Conservation (phyloP, 305 asterid species). For the Fraxinus ornus region DNA sequence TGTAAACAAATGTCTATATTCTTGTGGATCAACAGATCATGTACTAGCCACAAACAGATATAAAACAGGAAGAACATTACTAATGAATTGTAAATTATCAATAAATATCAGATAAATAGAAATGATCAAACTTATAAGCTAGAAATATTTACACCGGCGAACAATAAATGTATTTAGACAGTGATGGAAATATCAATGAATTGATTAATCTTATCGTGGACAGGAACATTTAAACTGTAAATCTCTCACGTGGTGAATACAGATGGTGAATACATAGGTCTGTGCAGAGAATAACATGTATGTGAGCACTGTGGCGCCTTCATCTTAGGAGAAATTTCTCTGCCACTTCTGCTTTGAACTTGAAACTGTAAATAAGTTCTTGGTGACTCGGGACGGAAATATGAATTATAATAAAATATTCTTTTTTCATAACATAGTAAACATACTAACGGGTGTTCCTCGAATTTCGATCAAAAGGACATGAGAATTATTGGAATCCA, state of each 20-base stretch:
- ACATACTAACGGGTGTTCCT: neutral
- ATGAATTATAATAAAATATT: neutral
- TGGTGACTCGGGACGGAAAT: neutral
- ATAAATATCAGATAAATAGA: neutral
- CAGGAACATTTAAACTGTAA: neutral
- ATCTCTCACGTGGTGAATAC: neutral
- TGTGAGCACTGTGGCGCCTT: neutral
- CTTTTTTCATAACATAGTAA: neutral
- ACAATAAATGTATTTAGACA: neutral
- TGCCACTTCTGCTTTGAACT: neutral
- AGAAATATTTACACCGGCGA: neutral
- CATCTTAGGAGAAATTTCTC: conserved; percentile 8
- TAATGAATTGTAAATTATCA: neutral
- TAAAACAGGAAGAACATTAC: neutral
- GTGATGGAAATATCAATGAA: neutral
- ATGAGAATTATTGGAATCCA: neutral
- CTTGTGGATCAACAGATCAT: neutral
- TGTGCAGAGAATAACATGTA: neutral
- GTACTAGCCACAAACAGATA: neutral
- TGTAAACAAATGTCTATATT: neutral
- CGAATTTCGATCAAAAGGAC: neutral
- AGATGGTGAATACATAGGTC: neutral
- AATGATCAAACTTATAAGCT: neutral
- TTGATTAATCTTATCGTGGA: neutral
- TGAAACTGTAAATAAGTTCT: neutral